Base-by-base conservation (phyloP, 257 asterid species). In the Ehretia macrophylla region DNA sequence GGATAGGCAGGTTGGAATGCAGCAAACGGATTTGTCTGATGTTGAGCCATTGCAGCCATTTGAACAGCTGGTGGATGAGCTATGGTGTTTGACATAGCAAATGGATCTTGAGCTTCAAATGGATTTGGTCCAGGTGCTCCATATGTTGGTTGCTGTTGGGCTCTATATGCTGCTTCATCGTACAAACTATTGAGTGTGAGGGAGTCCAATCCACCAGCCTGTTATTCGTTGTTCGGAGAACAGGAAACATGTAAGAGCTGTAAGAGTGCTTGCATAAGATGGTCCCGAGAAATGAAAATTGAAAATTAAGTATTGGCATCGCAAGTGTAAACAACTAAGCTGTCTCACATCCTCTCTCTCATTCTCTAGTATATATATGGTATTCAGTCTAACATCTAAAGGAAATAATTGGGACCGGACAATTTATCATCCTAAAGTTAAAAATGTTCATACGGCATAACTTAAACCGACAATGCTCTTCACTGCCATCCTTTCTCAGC, bases 171-270 rank as follows among this genome's bases (percentile, higher is more conserved):
- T 18, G 85, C 90, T 59, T 87, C 97, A 19, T 87, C 96, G 10
- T 93, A 93, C 69, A 93, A 72, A 66, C 97, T 89, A 69, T 69
- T 70, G 21, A 93, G 96, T 17, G 78, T 79, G 59, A 93, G 96
- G 9, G 95, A 83, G 64, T 93, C 99, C 79, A 93, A 72, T 62
- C 99, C 97, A 66, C 99, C 99, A 19, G 79, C 97, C 99, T 93
- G 84, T 72, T 65, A 65, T 45, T 56, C 46, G 55, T 8, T 66
- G 38, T 51, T 45, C 51, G 58, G 21, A 42, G 42, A 55, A 19
- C 57, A 44, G 44, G 35, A 27, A 27, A 27, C 35, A 27, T 6
- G 35, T 6, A 27, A n/a, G n/a, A n/a, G 6, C 35, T 27, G 35
- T 27, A 27, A 27, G 35, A 27, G 35, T 6, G 35, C 83, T 56